Evolutionary conservation across 192 early-diverging fungal genomes (phyloP).

Genomic region (Backusella westeae): DNA sequence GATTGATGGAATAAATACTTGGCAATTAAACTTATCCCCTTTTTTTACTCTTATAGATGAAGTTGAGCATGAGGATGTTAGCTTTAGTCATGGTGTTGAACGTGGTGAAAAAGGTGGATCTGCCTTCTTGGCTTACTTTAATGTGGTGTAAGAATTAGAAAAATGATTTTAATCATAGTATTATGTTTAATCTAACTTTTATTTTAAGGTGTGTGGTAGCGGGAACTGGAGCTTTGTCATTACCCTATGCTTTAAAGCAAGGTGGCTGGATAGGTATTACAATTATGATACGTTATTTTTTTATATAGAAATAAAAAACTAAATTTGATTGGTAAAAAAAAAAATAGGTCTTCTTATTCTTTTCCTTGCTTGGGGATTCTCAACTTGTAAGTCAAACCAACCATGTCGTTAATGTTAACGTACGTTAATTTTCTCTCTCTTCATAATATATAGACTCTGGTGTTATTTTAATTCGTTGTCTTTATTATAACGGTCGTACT

Average conservation of each 20-base stretch:
- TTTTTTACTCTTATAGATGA: neutral
- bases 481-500: constrained; percentile 33
- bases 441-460: constrained; percentile 17
- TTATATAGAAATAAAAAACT: neutral
- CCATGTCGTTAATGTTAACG: neutral
- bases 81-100: constrained; percentile 24
- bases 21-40: neutral
- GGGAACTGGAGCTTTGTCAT: constrained; percentile 81
- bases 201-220: constrained; percentile 60
- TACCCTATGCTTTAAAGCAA: constrained; percentile 53
- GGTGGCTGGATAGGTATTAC: constrained; percentile 40
- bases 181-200: too few species aligned
- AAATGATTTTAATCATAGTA: too few species aligned
- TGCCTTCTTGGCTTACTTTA: constrained; percentile 51
- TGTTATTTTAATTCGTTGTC: constrained; percentile 20
- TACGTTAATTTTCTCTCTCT: neutral
- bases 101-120: constrained; percentile 42
- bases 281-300: neutral
- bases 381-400: constrained; percentile 11
- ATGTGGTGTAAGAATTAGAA: constrained; percentile 33
- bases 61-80: constrained; percentile 1
- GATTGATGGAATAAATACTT: neutral
- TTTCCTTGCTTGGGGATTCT: constrained; percentile 22
- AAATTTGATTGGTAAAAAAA: neutral
- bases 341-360: constrained; percentile 22